Evolutionary conservation across 2,329 filamentous ascomycete species (phyloP), one percentile per base, ranked within the genome.

Genomic region (Ciborinia camelliae): DNA sequence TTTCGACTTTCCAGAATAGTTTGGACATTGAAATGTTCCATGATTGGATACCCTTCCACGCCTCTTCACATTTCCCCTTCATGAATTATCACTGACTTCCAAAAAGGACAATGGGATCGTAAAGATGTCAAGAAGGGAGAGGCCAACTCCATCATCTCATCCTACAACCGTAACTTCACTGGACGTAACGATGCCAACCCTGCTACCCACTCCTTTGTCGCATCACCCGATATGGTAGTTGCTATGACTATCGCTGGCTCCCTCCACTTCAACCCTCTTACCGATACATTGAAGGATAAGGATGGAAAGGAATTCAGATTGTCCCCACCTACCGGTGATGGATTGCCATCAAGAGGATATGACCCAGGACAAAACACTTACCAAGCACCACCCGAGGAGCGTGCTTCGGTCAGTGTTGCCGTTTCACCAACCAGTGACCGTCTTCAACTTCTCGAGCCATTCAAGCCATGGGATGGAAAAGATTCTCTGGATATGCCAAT

Each of bases 101-200:
- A 47, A 67, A 73, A 93, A 96, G 92, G 91, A 66, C 94, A 98
- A 80, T 98, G 95, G 95, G 92, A 97, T 76, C 90, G 95, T 72
- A 84, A 82, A 71, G 94, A 98, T 73, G 92, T 97, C 64, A 90
- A 93, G 85, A 97, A 98, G 87, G 94, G 94, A 71, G 88, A 91
- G 73, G 83, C 92, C 75, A 99, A 99, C 88, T 96, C 92, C 8
- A 99, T 99, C 78, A 84, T 99, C 77, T 97, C 93, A 54, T 98
- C 95, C 35, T 99, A 97, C 89, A 99, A 99, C 90, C 92, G 95
- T 81, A 98, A 99, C 88, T 98, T 99, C 84, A 98, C 94, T 68
- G 94, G 94, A 71, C 92, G 95, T 77, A 98, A 98, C 79, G 93
- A 97, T 73, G 92, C 91, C 71, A 98, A 97, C 85, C 92, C 92